Evolutionary conservation across 2,329 filamentous ascomycete species (phyloP), one percentile per base, ranked within the genome.

Genomic region (Neonectria punicea): DNA sequence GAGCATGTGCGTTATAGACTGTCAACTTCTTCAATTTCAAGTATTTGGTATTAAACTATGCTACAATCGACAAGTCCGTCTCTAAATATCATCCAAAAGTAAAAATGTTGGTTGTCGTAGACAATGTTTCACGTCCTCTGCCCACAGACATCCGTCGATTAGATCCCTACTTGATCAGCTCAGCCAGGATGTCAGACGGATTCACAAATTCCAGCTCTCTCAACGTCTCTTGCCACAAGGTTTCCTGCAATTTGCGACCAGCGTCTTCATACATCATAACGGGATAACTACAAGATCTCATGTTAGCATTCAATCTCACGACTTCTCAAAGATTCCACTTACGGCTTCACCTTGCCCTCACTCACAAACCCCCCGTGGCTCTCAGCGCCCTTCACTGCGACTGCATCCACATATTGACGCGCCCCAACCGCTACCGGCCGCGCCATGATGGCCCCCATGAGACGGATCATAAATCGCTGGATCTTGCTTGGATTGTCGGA

Each of bases 401-500:
- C 70, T 20, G 73, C 70, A 54, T 75, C 67, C 8, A 75, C 63
- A 13, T 74, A 75, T 14, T 65, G 66, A 22, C 70, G 59, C 4
- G 73, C 73, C 0, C 71, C 73, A 6, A 63, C 65, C 2, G 63
- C 41, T 2, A 57, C 57, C 4, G 54, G n/a, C 20, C 73, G 65
- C 16, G 54, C 69, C 3, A 75, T 39, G 0, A 74, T 18, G 0
- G 10, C 28, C 3, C 49, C 58, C 11, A 63, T 20, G 7, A 72
- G 28, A 1, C 36, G 8, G 50, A 68, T 67, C 7, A 73, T 43
- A 5, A 75, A 22, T 5, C 51, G 46, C 6, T 61, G 62, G 0
- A 74, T 11, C 2, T 70, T 30, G 2, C 72, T 69, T 1, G 65
- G 50, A 0, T 72, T 67, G 1, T 83, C 78, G 3, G 80, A 74